Evolutionary conservation across 148 eudicot species (phyloP), one percentile per base, ranked within the genome.

Genomic region (Nepenthes gracilis): DNA sequence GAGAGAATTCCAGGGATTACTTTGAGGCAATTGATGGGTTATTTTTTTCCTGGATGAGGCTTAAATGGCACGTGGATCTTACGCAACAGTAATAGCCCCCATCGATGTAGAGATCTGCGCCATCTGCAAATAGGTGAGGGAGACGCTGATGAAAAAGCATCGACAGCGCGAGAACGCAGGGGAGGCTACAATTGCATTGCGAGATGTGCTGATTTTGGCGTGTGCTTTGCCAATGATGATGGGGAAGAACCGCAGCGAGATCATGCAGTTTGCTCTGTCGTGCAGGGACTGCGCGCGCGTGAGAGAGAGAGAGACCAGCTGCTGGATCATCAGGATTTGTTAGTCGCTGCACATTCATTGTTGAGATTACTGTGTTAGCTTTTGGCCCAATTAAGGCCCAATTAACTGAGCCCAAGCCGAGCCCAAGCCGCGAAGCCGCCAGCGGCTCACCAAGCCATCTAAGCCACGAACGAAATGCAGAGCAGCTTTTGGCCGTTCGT

Each of bases 121-220:
- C 0, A 85, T 36, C 57, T 92, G 98, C 64, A 34, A 69, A 23
- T 77, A 82, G 37, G 81, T 81, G 2, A 54, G 64, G 48, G 77
- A 75, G 23, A 48, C 47, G 2, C 83, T 89, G 43, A 34, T 38
- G 54, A 36, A 12, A 4, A 4, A 0, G 15, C 1, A 36, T 23
- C 23, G 23, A 23, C 23, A 23, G 23, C 23, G 23, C 67, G 43
- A 0, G 60, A 58, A 37, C 86, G 95, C 55, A 61, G 61, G 6
- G 98, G 88, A 3, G 88, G 98, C 68, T 59, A 36, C 14, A 33
- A 49, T 9, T 92, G 98, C 67, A 65, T 92, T 59, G 55, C 61
- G 0, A 85, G 96, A 82, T 93, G 98, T 47, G 74, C 65, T 35
- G 89, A 78, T 43, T 93, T 96, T 48, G 86, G 89, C 1, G 60